phyloP scores from a whole-genome alignment of 2,329 filamentous ascomycete genomes.

The Calycina marina region DNA sequence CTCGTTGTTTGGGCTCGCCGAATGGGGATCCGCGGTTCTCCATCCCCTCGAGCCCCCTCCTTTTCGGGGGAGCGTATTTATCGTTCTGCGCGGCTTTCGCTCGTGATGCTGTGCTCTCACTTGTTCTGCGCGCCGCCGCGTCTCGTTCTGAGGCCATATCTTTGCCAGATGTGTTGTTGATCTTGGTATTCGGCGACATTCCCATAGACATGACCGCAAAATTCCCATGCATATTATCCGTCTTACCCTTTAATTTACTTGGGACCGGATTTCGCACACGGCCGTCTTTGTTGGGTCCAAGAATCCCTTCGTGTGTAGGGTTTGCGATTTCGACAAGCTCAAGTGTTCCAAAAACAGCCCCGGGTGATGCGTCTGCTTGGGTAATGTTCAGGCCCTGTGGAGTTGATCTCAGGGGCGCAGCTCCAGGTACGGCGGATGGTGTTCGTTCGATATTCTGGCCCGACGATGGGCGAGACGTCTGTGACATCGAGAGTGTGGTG shows the following conservation, averaged over 20 bases:
- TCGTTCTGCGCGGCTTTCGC: conserved; percentile 40
- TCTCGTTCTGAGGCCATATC: conserved; percentile 40
- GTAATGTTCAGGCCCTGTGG: conserved; percentile 9
- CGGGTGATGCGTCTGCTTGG: conserved; percentile 10
- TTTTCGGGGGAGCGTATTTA: conserved; percentile 34
- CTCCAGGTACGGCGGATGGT: conserved; percentile 7
- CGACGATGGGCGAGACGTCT: conserved; percentile 14
- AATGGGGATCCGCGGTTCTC: conserved; percentile 17
- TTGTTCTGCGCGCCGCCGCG: conserved; percentile 42
- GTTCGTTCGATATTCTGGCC: conserved; percentile 12
- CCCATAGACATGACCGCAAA: conserved; percentile 49
- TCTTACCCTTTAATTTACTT: conserved; percentile 45
- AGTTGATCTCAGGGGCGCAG: conserved; percentile 10
- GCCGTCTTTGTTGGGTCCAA: conserved; percentile 30
- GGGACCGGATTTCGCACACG: conserved; percentile 43
- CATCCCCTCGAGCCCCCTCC: conserved; percentile 16
- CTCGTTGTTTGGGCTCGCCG: conserved; percentile 12
- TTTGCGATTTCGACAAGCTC: conserved; percentile 38
- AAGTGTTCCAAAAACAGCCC: conserved; percentile 30
- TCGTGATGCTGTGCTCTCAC: conserved; percentile 44
- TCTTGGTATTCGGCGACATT: conserved; percentile 26
- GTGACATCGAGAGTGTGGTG: conserved; percentile 11
- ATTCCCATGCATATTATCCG: conserved; percentile 40
- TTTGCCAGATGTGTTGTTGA: conserved; percentile 21
- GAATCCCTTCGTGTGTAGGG: conserved; percentile 15